Conservation (phyloP, 2,329 filamentous ascomycete species). For the Aspergillus glaucus region DNA sequence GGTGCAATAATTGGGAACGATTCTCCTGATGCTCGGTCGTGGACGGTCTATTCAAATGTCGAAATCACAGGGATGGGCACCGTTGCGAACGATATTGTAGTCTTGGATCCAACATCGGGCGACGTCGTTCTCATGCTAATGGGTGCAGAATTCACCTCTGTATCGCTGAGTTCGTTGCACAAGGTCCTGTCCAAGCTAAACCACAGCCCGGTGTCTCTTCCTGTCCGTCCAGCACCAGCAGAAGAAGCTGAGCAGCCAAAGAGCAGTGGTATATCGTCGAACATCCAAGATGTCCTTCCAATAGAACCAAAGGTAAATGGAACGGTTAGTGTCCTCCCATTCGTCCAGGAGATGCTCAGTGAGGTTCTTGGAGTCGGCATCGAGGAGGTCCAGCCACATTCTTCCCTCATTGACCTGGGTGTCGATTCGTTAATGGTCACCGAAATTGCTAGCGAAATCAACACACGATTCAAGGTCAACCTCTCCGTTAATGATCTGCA, state of each 20-base stretch:
- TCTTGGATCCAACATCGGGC: neutral
- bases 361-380: neutral
- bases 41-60: constrained; percentile 15
- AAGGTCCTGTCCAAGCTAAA: neutral
- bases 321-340: neutral
- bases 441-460: constrained; percentile 14
- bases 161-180: neutral
- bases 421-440: constrained; percentile 18
- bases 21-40: constrained; percentile 5
- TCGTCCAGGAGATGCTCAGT: neutral
- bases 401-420: constrained; percentile 11
- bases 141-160: neutral
- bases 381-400: neutral
- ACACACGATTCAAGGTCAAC: constrained; percentile 5
- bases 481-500: too few relatives aligned
- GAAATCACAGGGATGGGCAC: constrained; percentile 10
- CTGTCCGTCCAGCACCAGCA: too few relatives aligned
- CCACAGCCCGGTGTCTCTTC: neutral
- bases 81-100: neutral
- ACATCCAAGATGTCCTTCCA: neutral
- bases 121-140: neutral
- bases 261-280: neutral
- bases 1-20: constrained; percentile 3
- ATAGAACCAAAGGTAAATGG: too few relatives aligned
- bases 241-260: neutral